Percentiles rank a stretch among this genome's conserved stretches.
phyloP scores from a whole-genome alignment of 495 filamentous ascomycete species.

The Hypoxylon subgilvum region DNA sequence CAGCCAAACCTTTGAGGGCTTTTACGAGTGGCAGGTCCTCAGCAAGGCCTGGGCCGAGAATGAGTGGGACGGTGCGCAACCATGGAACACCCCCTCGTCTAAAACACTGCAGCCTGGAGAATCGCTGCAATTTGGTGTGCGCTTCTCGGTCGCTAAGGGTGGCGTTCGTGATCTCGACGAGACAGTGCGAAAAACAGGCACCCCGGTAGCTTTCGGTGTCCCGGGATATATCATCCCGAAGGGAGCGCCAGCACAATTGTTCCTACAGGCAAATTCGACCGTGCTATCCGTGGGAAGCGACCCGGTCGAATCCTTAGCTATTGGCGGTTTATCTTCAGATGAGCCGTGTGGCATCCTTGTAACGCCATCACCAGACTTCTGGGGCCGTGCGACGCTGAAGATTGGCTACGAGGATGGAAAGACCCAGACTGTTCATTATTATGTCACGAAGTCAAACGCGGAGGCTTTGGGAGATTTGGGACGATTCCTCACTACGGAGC shows the following conservation, averaged over 20 bases:
- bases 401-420: constrained; percentile 50
- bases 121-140: constrained; percentile 50
- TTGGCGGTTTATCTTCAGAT: constrained; percentile 16
- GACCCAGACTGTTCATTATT: constrained; percentile 58
- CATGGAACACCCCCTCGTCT: constrained; percentile 58
- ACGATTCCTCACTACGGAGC: constrained; percentile 48
- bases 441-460: constrained; percentile 50
- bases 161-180: constrained; percentile 50
- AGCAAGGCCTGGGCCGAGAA: constrained; percentile 55
- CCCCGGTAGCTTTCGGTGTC: constrained; percentile 52
- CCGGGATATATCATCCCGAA: constrained; percentile 57
- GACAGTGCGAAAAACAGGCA: constrained; percentile 45
- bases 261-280: constrained; percentile 41
- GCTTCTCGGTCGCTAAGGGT: constrained; percentile 50
- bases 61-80: constrained; percentile 52
- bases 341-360: constrained; percentile 29
- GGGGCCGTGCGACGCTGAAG: constrained; percentile 50
- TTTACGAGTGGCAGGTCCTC: constrained; percentile 60
- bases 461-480: constrained; percentile 44
- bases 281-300: constrained; percentile 32
- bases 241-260: constrained; percentile 49
- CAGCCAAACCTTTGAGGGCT: constrained; percentile 59
- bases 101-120: constrained; percentile 47
- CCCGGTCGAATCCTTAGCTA: constrained; percentile 34
- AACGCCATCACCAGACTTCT: constrained; percentile 41